These are phyloP conservation scores for Rickenella mellea DNA, from an alignment of 768 basidiomycete genomes.

Conservation along the genomic window DNA sequence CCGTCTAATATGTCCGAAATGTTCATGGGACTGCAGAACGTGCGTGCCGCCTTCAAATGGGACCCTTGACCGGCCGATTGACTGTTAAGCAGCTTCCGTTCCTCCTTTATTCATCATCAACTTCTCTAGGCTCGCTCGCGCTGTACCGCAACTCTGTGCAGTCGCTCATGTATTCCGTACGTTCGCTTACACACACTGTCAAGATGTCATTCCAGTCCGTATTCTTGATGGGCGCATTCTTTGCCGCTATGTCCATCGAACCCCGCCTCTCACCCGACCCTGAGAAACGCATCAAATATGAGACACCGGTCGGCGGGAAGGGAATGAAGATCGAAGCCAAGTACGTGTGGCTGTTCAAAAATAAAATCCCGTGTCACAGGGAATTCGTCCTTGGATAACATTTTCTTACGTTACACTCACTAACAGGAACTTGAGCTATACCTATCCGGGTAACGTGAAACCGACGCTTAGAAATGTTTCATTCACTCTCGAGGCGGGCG, in stretches of 20 bases:
- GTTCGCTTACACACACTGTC: constrained; percentile 50
- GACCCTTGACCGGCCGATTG: not conserved
- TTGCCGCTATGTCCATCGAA: constrained; percentile 62
- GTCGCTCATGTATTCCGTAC: constrained; percentile 55
- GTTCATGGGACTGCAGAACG: constrained; percentile 60
- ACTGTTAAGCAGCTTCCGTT: constrained; percentile 51
- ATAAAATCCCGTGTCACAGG: not conserved
- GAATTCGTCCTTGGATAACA: not conserved
- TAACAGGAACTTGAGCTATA: constrained; percentile 53
- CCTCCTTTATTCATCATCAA: constrained; percentile 61
- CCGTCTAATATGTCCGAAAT: constrained; percentile 58
- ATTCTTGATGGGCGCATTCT: constrained; percentile 82
- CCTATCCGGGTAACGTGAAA: constrained; percentile 66
- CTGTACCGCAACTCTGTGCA: constrained; percentile 74
- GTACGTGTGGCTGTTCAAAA: constrained; percentile 27
- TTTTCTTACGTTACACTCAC: constrained; percentile 8
- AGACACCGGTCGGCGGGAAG: constrained; percentile 27
- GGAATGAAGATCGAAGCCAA: constrained; percentile 68
- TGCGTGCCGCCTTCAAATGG: constrained; percentile 23
- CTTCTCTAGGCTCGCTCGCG: constrained; percentile 73
- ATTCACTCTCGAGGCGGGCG: constrained; percentile 63
- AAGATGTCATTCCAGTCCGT: constrained; percentile 78
- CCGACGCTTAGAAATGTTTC: constrained; percentile 63
- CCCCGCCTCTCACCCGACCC: constrained; percentile 57
- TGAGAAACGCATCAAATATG: constrained; percentile 42